phyloP scores from a whole-genome alignment of 139 green algal genomes.

The Chlamydomonas eustigma region DNA sequence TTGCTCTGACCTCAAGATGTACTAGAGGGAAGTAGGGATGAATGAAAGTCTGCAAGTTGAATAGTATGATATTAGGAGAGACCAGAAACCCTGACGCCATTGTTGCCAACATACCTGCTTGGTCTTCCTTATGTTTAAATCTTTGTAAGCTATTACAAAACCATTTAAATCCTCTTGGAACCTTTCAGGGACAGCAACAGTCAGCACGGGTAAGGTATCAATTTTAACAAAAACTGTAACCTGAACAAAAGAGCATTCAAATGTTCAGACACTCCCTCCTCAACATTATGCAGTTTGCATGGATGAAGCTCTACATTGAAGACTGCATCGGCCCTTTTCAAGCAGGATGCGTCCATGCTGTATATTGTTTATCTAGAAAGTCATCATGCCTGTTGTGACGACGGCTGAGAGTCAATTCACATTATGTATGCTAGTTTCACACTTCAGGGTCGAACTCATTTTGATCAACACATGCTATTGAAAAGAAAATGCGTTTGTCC shows the following conservation, averaged over 20 bases:
- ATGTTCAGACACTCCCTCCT: not conserved
- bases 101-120: not conserved
- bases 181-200: not conserved
- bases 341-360: conserved; percentile 1
- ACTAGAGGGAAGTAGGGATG: conserved; percentile 8
- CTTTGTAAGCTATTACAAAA: not conserved
- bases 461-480: too few species aligned
- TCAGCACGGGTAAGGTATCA: too few species aligned
- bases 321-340: not conserved
- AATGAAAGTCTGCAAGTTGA: not conserved
- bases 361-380: too few species aligned
- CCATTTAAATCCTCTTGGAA: conserved; percentile 4
- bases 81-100: not conserved
- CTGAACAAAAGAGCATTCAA: conserved; percentile 3
- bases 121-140: not conserved
- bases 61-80: too few species aligned
- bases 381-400: not conserved
- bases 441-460: too few species aligned
- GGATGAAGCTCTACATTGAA: conserved; percentile 1
- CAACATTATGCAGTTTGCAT: conserved; percentile 1
- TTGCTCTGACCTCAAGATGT: not conserved
- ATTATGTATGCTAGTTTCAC: too few species aligned
- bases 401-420: too few species aligned
- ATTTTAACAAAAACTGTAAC: too few species aligned
- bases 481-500: too few species aligned